Evolutionary conservation across 495 filamentous ascomycete genomes (phyloP), one percentile per base, ranked within the genome.

Genomic region (Lasiosphaeria ovina): DNA sequence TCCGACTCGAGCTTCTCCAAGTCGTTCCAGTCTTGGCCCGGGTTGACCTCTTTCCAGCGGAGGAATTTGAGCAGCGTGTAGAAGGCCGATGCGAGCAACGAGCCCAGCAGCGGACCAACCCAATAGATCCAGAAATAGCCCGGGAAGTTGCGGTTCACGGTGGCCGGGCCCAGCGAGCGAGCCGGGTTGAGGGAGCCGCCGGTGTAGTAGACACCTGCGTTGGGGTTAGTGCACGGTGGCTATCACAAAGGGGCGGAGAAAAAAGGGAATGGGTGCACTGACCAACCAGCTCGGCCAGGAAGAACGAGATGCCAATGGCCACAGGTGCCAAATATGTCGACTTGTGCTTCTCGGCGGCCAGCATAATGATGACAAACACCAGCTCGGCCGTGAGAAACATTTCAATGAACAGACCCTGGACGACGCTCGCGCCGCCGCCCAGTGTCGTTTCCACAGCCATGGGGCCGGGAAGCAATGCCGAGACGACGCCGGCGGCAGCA

Each of bases 321-420:
- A 93, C 79, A 0, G 91, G 91, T 0, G 91, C 91, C 11, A 92
- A 75, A 64, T 83, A 92, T 0, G 91, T 94, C 5, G 79, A 85
- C 65, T 88, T 87, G 71, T 92, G 88, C 74, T 93, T 94, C 72
- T 93, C 90, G 14, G 85, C 87, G 3, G 91, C 90, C 51, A 94
- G 74, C 78, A 95, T 91, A 74, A 93, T 89, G 36, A 93, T 87
- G 6, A 89, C 82, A 57, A 93, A 85, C 17, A 92, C 84, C 35
- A 96, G 74, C 70, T 91, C 82, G 2, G 87, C 82, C 0, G 91
- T 94, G 11, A 93, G 79, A 62, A 96, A 87, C 76, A 89, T 81
- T 73, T 94, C 91, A 58, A 94, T 90, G 60, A 83, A 83, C 72
- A 92, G 83, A 4, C 85, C 87, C 51, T 89, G 87, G 0, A 77